Percentiles rank a stretch among this genome's conserved stretches.
Conservation (phyloP, 495 filamentous ascomycete genomes). For the Lophiostoma macrostomum region DNA sequence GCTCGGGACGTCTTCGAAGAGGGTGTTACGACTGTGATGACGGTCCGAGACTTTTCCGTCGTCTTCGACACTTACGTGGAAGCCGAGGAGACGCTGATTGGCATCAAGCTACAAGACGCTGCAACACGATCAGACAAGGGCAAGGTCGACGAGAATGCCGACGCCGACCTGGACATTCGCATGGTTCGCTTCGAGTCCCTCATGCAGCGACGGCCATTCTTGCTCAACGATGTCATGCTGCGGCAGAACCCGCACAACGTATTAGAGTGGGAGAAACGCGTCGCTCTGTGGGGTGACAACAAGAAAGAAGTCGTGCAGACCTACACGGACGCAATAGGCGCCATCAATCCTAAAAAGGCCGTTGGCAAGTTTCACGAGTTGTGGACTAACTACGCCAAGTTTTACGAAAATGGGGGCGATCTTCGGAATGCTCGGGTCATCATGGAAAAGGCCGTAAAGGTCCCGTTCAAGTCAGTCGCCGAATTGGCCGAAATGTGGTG, state of each 20-base stretch:
- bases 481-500: constrained; percentile 98
- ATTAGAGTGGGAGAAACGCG: constrained; percentile 93
- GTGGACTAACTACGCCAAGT: constrained; percentile 97
- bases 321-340: constrained; percentile 89
- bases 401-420: constrained; percentile 90
- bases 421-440: constrained; percentile 82
- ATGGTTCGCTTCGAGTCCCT: constrained; percentile 98
- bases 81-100: constrained; percentile 95
- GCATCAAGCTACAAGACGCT: constrained; percentile 83
- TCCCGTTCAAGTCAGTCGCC: constrained; percentile 90
- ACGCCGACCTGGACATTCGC: constrained; percentile 93
- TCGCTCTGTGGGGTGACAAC: constrained; percentile 93
- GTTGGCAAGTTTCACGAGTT: constrained; percentile 91
- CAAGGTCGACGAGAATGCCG: constrained; percentile 76
- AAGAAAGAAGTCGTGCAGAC: constrained; percentile 88
- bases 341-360: constrained; percentile 92
- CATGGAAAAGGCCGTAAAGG: constrained; percentile 96
- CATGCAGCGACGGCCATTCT: constrained; percentile 95
- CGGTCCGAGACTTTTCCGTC: constrained; percentile 95
- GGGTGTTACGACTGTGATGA: constrained; percentile 97
- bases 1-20: constrained; percentile 95
- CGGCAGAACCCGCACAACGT: constrained; percentile 97
- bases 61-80: constrained; percentile 96
- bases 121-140: constrained; percentile 78
- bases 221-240: constrained; percentile 93